Base-by-base conservation (phyloP, 441 rosid genomes). In the Aleurites moluccanus region DNA sequence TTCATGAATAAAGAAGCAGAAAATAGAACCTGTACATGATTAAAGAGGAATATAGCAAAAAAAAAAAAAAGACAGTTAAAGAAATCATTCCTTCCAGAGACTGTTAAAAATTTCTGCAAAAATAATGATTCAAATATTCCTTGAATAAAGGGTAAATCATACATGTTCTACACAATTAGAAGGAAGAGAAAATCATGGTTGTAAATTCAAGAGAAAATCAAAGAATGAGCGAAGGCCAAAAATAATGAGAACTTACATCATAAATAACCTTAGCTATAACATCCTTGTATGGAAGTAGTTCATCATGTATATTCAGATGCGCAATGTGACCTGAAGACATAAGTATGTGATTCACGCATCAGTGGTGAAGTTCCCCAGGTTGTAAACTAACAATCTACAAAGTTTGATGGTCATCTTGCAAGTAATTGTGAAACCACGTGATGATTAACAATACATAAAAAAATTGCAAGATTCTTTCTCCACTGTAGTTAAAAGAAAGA, bases 241-340 rank as follows among this genome's bases (percentile, higher is more conserved):
- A 28, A 45, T 21, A 61, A 77, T 23, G 64, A 74, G 16, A 80
- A 79, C 92, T 70, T 83, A 95, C 96, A 78, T 95, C 98, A 70
- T 84, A 91, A 59, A 95, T 91, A 83, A 95, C 98, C 80, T 93
- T 89, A n/a, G 98, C 95, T 80, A 95, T 88, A 27, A 83, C 88
- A 80, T 90, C 90, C 88, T 91, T 93, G 85, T 86, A 89, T 13
- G 92, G 87, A 75, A 91, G 91, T 44, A 93, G 82, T 79, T 91
- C 95, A 61, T 89, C 91, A 35, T 89, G 97, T 68, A 95, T 83
- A 83, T 95, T 95, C 73, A 95, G 84, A 85, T 95, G 99, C 38
- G 99, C 98, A 76, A 92, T 78, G 57, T 92, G 99, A 78, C 99
- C 98, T 92, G 80, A 62, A 80, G 60, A 20, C 6, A 33, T 50